Conservation (phyloP, 2,329 filamentous ascomycete genomes). For the Microthyrium microscopicum region DNA sequence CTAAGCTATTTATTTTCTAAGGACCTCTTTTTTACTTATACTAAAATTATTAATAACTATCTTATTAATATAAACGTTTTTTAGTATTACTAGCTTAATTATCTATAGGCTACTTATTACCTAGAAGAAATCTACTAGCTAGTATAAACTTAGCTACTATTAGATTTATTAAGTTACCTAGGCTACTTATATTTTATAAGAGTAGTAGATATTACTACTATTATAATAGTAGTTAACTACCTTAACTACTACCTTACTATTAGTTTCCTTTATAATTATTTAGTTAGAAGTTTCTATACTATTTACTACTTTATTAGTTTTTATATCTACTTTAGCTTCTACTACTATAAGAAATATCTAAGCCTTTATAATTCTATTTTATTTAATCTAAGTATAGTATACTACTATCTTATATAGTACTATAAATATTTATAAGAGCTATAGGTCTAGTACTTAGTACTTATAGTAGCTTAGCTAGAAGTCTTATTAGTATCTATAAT, state of each 20-base stretch:
- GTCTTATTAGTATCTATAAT: neutral
- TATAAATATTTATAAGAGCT: slow-evolving; percentile 2
- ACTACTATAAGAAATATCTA: neutral
- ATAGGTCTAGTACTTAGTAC: slow-evolving; percentile 4
- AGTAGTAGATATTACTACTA: neutral
- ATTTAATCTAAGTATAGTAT: neutral
- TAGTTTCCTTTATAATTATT: neutral
- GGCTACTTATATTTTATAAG: neutral
- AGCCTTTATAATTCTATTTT: too few species aligned
- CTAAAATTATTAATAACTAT: too few species aligned
- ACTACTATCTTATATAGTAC: neutral
- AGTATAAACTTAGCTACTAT: too few species aligned
- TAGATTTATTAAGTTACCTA: neutral
- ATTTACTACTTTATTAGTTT: neutral
- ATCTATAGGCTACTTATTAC: too few species aligned
- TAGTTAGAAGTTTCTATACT: neutral
- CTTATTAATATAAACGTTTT: too few species aligned
- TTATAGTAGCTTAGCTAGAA: neutral
- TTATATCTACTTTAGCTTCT: neutral
- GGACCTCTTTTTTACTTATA: too few species aligned
- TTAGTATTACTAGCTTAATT: too few species aligned
- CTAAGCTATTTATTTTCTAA: too few species aligned
- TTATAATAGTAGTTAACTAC: slow-evolving; percentile 1
- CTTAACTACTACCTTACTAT: neutral
- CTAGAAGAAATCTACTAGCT: too few species aligned